Evolutionary conservation across 257 asterid genomes (phyloP), one percentile per base, ranked within the genome.

Genomic region (Ilex aquifolium): DNA sequence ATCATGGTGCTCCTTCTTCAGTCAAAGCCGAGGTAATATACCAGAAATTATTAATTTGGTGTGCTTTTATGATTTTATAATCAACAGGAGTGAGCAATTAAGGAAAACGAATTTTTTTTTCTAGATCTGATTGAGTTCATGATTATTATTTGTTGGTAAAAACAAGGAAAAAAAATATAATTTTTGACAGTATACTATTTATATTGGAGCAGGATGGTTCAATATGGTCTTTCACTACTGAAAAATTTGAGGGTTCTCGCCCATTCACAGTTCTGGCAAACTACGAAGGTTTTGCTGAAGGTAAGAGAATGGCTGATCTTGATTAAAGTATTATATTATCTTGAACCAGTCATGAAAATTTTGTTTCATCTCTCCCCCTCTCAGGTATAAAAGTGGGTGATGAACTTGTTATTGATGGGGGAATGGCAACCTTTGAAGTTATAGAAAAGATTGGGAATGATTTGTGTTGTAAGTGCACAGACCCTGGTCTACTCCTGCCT

Each of bases 381-480:
- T 56, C 49, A 89, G 97, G 91, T 60, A 77, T 89, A 65, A 72
- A 80, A 15, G 65, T 80, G 60, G 95, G 95, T 42, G 97, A 89
- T 72, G 91, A 86, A 57, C 69, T 89, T 55, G 91, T 89, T 31
- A 73, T 86, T 63, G 97, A 89, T 69, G 97, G 95, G 66, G 97
- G 97, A 74, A 90, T 90, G 94, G 88, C 90, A 9, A 87, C 87
- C 5, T 90, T 90, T 59, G 80, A 87, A 70, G 94, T 90, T 57
- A 61, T 78, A 0, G 90, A 87, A 44, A 90, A 76, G 69, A 70
- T 81, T n/a, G 97, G 94, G 54, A 76, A 78, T 27, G 91, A 82
- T 72, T 72, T 87, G 75, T 76, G 86, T 13, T 83, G 95, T 76
- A 79, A 81, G 80, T 90, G 97, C 78, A 81, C 84, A 0, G 95